Percentiles rank a stretch among this genome's conserved stretches.
phyloP scores from a whole-genome alignment of 1,284 basidiomycete species.

The Volvariella surrecta region DNA sequence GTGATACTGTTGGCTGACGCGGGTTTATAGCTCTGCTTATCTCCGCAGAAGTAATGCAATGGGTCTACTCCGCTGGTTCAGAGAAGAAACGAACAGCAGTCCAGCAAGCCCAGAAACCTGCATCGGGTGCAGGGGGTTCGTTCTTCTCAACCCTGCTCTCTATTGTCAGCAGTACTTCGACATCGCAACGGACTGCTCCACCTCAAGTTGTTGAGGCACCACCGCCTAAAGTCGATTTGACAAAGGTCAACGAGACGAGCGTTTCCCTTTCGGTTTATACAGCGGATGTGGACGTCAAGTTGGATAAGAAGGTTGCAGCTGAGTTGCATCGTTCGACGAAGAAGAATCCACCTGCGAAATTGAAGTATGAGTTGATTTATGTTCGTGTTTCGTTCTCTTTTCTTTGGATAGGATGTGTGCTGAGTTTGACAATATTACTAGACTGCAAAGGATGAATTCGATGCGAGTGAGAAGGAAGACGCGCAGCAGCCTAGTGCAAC shows the following conservation, averaged over 20 bases:
- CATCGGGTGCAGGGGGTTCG: conserved; percentile 30
- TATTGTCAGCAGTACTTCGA: conserved; percentile 33
- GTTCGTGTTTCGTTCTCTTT: too few species aligned
- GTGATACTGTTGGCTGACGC: conserved; percentile 6
- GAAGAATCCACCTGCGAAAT: conserved; percentile 80
- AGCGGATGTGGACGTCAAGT: conserved; percentile 69
- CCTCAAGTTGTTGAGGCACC: conserved; percentile 27
- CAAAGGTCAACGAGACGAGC: conserved; percentile 48
- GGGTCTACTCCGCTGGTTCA: conserved; percentile 69
- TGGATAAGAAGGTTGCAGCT: conserved; percentile 63
- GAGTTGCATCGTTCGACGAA: conserved; percentile 92
- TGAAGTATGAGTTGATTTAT: conserved; percentile 85
- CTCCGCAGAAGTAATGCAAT: conserved; percentile 76
- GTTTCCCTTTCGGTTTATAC: conserved; percentile 81
- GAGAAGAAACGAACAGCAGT: conserved; percentile 38
- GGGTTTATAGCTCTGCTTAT: conserved; percentile 59
- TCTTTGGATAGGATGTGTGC: too few species aligned
- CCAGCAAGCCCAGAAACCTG: conserved; percentile 19
- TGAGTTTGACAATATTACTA: conserved; percentile 19
- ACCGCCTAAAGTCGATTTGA: conserved; percentile 39
- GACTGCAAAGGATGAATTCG: conserved; percentile 87
- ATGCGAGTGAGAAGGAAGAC: conserved; percentile 65
- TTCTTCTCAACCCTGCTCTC: conserved; percentile 78
- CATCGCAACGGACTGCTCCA: conserved; percentile 30
- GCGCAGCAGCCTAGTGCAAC: conserved; percentile 48